Percentiles rank a stretch among this genome's conserved stretches.
phyloP scores from a whole-genome alignment of 371 early-diverging fungal genomes.

The Mucor circinelloides region DNA sequence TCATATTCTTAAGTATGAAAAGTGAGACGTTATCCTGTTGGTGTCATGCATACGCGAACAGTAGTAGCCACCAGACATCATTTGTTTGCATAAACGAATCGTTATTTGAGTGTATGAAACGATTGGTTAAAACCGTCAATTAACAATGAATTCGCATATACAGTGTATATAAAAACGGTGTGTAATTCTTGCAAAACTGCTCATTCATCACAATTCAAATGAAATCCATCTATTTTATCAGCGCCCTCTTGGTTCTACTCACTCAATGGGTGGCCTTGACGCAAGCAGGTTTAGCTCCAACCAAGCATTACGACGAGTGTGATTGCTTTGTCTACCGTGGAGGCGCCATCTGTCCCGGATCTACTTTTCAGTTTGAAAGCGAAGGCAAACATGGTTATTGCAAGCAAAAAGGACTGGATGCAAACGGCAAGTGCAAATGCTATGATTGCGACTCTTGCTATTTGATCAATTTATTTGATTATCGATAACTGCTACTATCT shows the following conservation, averaged over 20 bases:
- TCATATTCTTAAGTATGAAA: too few relatives aligned
- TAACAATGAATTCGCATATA: background rate
- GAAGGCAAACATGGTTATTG: background rate
- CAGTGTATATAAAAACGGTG: background rate
- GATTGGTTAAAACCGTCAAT: background rate
- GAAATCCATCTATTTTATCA: background rate
- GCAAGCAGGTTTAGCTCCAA: background rate
- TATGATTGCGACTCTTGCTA: background rate
- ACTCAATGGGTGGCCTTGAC: background rate
- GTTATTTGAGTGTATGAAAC: background rate
- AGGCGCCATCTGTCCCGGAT: background rate
- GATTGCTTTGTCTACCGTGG: background rate
- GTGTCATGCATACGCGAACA: too few relatives aligned
- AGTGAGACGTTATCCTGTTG: too few relatives aligned
- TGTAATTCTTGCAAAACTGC: background rate
- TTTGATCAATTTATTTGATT: background rate
- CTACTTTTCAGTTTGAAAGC: background rate
- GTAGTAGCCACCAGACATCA: too few relatives aligned
- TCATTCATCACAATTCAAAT: background rate
- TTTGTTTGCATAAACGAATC: too few relatives aligned
- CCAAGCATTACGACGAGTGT: background rate
- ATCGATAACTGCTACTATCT: background rate
- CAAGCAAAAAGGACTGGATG: background rate
- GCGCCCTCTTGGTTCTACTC: background rate
- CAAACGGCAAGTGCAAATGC: background rate